Percentiles rank a stretch among this genome's conserved stretches.
These are phyloP conservation scores for Phaeosphaeriaceae sp. DNA, from an alignment of 2,329 filamentous ascomycete species.

Conservation along the genomic window DNA sequence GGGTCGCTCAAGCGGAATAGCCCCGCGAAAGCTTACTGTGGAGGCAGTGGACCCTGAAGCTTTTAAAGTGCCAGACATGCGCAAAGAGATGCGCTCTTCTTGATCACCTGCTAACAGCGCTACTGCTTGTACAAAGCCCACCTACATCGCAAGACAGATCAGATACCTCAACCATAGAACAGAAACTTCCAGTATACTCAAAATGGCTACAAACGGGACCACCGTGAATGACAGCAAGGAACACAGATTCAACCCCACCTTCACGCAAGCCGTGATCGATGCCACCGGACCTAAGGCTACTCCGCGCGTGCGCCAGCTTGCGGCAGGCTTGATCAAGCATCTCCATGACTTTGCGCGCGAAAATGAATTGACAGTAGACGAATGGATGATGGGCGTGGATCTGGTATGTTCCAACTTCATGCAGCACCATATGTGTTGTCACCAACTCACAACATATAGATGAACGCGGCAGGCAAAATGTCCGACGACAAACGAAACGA, in stretches of 20 bases:
- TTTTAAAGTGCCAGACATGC: constrained; percentile 6
- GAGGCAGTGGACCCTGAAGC: constrained; percentile 6
- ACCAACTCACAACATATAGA: constrained; percentile 33
- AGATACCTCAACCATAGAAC: not conserved
- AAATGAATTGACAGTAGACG: constrained; percentile 78
- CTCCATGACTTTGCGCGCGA: constrained; percentile 81
- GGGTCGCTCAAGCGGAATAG: constrained; percentile 13
- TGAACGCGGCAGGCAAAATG: constrained; percentile 71
- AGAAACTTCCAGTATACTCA: constrained; percentile 3
- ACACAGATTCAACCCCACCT: constrained; percentile 73
- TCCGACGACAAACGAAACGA: constrained; percentile 69
- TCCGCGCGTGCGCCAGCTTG: constrained; percentile 69
- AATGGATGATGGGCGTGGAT: constrained; percentile 78
- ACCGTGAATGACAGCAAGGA: constrained; percentile 21
- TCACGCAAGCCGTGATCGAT: constrained; percentile 77
- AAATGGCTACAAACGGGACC: constrained; percentile 29
- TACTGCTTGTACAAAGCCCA: constrained; percentile 1
- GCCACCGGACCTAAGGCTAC: constrained; percentile 74
- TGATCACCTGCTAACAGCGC: constrained; percentile 4
- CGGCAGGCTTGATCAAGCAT: constrained; percentile 72
- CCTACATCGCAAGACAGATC: not conserved
- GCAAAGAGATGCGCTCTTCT: not conserved
- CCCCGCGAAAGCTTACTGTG: constrained; percentile 18
- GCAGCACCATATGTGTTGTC: not conserved
- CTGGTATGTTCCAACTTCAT: constrained; percentile 57